phyloP scores from a whole-genome alignment of 2,329 filamentous ascomycete genomes.

The Cyanodermella asteris region DNA sequence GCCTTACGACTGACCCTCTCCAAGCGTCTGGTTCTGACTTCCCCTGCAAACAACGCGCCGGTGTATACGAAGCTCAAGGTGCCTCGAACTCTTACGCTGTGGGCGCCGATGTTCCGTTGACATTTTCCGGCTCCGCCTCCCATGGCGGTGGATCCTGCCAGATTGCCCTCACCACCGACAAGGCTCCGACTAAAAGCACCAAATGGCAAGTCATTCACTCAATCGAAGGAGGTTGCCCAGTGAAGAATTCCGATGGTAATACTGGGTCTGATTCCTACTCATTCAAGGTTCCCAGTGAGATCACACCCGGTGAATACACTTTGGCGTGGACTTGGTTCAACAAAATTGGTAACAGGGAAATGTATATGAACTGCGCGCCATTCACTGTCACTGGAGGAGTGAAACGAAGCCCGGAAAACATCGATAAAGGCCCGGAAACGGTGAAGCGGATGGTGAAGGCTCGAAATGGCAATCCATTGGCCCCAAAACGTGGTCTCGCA shows the following conservation, averaged over 20 bases:
- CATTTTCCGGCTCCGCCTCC: constrained; percentile 48
- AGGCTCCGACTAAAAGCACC: constrained; percentile 39
- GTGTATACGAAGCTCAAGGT: constrained; percentile 23
- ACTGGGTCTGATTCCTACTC: constrained; percentile 31
- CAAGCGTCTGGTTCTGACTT: constrained; percentile 40
- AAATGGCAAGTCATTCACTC: constrained; percentile 81
- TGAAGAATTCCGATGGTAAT: constrained; percentile 31
- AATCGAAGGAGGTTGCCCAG: constrained; percentile 62
- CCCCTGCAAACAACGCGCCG: constrained; percentile 52
- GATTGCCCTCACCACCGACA: constrained; percentile 62
- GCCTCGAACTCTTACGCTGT: constrained; percentile 38
- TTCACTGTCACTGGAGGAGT: constrained; percentile 37
- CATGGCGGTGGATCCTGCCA: constrained; percentile 93
- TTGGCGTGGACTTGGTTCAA: constrained; percentile 95
- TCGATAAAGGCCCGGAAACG: constrained; percentile 6
- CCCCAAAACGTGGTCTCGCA: constrained; percentile 5
- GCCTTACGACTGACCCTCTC: constrained; percentile 44
- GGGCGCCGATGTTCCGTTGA: constrained; percentile 38
- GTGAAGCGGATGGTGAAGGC: too few relatives aligned
- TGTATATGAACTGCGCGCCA: constrained; percentile 93
- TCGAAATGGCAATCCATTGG: constrained; percentile 5
- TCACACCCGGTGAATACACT: constrained; percentile 55
- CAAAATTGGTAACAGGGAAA: constrained; percentile 73
- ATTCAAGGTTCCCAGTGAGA: constrained; percentile 47
- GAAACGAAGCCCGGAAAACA: constrained; percentile 21